phyloP scores from a whole-genome alignment of 164 flowering plant genomes.

The Paratinospora sagittata region DNA sequence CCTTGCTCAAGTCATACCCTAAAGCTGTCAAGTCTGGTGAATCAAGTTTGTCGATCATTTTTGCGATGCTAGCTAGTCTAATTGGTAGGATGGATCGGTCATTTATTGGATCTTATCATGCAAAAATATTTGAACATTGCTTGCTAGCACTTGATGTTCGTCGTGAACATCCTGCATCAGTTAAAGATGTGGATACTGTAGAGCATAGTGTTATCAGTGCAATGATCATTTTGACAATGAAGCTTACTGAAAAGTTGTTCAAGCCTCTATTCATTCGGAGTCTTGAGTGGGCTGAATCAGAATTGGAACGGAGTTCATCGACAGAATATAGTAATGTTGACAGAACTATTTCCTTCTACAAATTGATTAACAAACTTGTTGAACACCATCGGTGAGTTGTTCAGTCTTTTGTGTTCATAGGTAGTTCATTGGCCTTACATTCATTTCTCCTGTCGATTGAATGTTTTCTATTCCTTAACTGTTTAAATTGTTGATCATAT shows the following conservation, averaged over 20 bases:
- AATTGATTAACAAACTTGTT: slow-evolving; percentile 64
- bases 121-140: slow-evolving; percentile 61
- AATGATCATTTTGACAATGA: slow-evolving; percentile 59
- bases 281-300: slow-evolving; percentile 85
- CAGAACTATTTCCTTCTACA: slow-evolving; percentile 64
- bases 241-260: slow-evolving; percentile 83
- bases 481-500: too few species aligned
- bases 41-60: slow-evolving; percentile 46
- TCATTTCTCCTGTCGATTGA: background rate
- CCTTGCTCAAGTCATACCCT: slow-evolving; percentile 48
- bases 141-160: slow-evolving; percentile 87
- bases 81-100: slow-evolving; percentile 61
- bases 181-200: slow-evolving; percentile 45
- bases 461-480: background rate
- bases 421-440: too few species aligned
- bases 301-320: slow-evolving; percentile 28
- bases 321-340: slow-evolving; percentile 25
- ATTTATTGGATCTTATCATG: slow-evolving; percentile 47
- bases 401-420: too few species aligned
- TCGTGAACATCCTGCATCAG: slow-evolving; percentile 44
- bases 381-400: slow-evolving; percentile 67
- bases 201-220: slow-evolving; percentile 60
- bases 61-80: slow-evolving; percentile 54
- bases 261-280: slow-evolving; percentile 70
- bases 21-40: slow-evolving; percentile 57